Percentiles rank a stretch among this genome's conserved stretches.
These are phyloP conservation scores for Tetrapisispora phaffii DNA, from an alignment of 805 yeast genomes.

Conservation along the genomic window DNA sequence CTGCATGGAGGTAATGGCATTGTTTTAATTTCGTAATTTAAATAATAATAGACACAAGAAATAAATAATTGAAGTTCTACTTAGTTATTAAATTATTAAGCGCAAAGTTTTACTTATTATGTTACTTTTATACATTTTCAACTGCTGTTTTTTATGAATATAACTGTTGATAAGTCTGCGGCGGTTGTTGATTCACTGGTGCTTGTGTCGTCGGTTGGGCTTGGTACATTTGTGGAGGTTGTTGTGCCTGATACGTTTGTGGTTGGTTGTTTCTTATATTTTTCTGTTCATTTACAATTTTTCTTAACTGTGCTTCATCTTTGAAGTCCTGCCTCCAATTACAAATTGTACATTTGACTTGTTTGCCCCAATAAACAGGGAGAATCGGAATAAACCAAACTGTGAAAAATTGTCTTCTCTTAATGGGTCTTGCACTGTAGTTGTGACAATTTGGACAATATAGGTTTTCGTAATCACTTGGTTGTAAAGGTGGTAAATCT, in stretches of 20 bases:
- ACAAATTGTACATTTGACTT: constrained; percentile 43
- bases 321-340: constrained; percentile 37
- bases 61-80: neutral
- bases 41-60: neutral
- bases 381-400: constrained; percentile 45
- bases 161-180: constrained; percentile 2
- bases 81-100: neutral
- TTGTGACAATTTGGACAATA: constrained; percentile 55
- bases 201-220: neutral
- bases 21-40: no score
- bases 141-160: neutral
- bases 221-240: neutral
- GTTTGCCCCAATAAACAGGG: constrained; percentile 44
- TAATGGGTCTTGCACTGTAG: constrained; percentile 41
- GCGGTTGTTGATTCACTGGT: neutral
- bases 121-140: neutral
- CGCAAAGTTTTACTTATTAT: neutral
- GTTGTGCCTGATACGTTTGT: constrained; percentile 1
- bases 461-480: constrained; percentile 13
- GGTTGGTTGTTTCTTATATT: neutral
- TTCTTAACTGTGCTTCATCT: constrained; percentile 24
- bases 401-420: constrained; percentile 44
- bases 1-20: constrained; percentile 9
- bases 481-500: constrained; percentile 1
- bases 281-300: constrained; percentile 13